Base-by-base conservation (phyloP, 768 basidiomycete species). In the Serendipita indica region DNA sequence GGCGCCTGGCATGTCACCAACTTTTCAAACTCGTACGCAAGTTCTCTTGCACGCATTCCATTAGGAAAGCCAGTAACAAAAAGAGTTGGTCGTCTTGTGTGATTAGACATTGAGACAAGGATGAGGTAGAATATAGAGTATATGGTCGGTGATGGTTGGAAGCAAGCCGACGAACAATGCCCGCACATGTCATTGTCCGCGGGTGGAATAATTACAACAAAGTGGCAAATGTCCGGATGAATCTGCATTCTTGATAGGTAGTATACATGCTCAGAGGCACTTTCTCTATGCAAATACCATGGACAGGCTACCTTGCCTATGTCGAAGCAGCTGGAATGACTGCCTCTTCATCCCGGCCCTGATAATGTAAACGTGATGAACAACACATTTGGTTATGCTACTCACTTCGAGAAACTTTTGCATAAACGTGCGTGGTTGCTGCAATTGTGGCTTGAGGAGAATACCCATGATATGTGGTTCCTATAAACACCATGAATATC, bases 21-120 rank as follows among this genome's bases (percentile, higher is more conserved):
- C 89, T 83, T 78, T 76, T 92, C 89, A 64, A 92, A 91, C 69
- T 90, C 88, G 64, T 73, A 86, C 1, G 89, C 89, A 1, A 92
- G 77, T 65, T 89, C 88, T 57, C 83, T 77, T 6, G 89, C 89
- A 22, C 87, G 80, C 2, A 86, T 89, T n/a, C 79, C 71, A 3
- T 84, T 83, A 64, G 87, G 82, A 66, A 91, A 91, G 18, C 88
- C 88, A 65, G 82, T 86, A 43, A 91, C 88, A 64, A 89, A 91
- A 61, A 90, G 78, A 63, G 89, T 90, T 63, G 88, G 84, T 67
- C 49, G 49, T 25, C 7, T 43, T 43, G 18, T 5, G 41, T 43
- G 41, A n/a, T n/a, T n/a, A 25, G 41, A 43, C 41, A n/a, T 43
- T n/a, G 41, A n/a, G n/a, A n/a, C n/a, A n/a, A n/a, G n/a, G n/a